Evolutionary conservation across 2,329 filamentous ascomycete species (phyloP).

Genomic region (Aciculosporium take): DNA sequence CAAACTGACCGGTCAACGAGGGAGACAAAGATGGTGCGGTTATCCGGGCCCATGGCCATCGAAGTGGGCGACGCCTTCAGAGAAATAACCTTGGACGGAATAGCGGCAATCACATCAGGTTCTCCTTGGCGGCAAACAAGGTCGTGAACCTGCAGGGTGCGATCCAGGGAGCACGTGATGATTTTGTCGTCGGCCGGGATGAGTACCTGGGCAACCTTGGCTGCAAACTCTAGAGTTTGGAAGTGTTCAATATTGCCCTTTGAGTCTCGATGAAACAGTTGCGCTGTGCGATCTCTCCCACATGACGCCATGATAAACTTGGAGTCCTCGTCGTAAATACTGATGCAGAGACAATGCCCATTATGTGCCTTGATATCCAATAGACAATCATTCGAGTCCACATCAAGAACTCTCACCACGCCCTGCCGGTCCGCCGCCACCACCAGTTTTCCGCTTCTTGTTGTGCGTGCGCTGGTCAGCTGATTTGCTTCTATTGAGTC

Average conservation of each 20-base stretch:
- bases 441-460: slow-evolving; percentile 48
- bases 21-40: slow-evolving; percentile 42
- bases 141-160: slow-evolving; percentile 73
- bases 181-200: slow-evolving; percentile 62
- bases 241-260: slow-evolving; percentile 56
- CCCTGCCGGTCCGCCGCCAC: slow-evolving; percentile 79
- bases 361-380: slow-evolving; percentile 75
- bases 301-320: slow-evolving; percentile 63
- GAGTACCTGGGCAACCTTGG: slow-evolving; percentile 62
- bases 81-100: slow-evolving; percentile 63
- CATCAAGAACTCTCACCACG: slow-evolving; percentile 58
- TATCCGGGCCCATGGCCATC: slow-evolving; percentile 56
- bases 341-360: slow-evolving; percentile 70
- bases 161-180: slow-evolving; percentile 77
- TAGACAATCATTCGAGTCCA: slow-evolving; percentile 42
- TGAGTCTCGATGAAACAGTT: slow-evolving; percentile 58
- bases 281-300: slow-evolving; percentile 80
- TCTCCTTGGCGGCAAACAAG: slow-evolving; percentile 55
- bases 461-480: slow-evolving; percentile 44
- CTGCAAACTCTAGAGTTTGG: slow-evolving; percentile 87
- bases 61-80: slow-evolving; percentile 79
- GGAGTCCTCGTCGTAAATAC: slow-evolving; percentile 49
- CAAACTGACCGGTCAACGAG: slow-evolving; percentile 46
- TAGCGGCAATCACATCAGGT: slow-evolving; percentile 54
- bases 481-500: slow-evolving; percentile 44